Evolutionary conservation across 2,329 filamentous ascomycete species (phyloP).

Genomic region (Zarea fungicola): DNA sequence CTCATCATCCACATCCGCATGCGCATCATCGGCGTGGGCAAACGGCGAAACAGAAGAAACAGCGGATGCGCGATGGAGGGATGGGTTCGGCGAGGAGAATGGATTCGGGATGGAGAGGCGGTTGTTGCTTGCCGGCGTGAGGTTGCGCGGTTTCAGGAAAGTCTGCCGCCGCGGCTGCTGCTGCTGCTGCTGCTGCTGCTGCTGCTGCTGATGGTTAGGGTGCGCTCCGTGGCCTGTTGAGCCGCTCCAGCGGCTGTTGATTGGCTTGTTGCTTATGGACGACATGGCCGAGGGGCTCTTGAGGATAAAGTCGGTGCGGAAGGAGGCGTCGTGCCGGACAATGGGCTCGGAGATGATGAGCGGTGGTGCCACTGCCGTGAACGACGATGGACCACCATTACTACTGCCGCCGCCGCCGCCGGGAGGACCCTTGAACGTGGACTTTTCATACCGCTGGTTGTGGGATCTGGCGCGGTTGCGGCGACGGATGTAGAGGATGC

Average conservation of each 20-base stretch:
- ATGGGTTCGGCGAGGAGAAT: conserved; percentile 30
- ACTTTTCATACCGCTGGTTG: conserved; percentile 18
- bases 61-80: conserved; percentile 17
- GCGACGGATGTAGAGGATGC: conserved; percentile 19
- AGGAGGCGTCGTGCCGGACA: conserved; percentile 31
- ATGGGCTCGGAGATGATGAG: conserved; percentile 54
- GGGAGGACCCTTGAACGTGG: too few relatives aligned
- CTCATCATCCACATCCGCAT: not conserved
- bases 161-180: not conserved
- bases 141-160: not conserved
- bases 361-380: conserved; percentile 10
- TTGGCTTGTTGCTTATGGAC: conserved; percentile 14
- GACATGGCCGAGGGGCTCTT: conserved; percentile 23
- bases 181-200: conserved; percentile 14
- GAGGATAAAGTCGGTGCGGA: conserved; percentile 51
- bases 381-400: conserved; percentile 15
- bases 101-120: conserved; percentile 31
- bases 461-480: conserved; percentile 17
- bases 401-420: conserved; percentile 21
- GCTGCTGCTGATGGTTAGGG: too few relatives aligned
- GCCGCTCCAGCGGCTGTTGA: conserved; percentile 13
- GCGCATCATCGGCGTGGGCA: not conserved
- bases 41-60: not conserved
- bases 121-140: not conserved
- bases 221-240: too few relatives aligned